Conservation (phyloP, 352 stramenopile species). For the Aphanomyces astaci region DNA sequence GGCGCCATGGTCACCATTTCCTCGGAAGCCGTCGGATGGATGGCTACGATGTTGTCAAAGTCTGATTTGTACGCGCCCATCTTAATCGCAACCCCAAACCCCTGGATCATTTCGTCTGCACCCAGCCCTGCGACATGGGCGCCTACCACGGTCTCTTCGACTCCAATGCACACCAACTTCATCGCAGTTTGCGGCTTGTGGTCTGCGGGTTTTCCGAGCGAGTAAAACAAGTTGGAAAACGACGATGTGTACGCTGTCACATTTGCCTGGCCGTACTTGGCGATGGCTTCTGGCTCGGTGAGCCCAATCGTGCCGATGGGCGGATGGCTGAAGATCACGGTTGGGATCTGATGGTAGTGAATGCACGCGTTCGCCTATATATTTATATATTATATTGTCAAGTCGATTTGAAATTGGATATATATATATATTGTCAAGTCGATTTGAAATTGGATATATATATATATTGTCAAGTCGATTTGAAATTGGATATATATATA, state of each 20-base stretch:
- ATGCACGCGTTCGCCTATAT: slow-evolving; percentile 36
- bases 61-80: slow-evolving; percentile 96
- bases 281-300: slow-evolving; percentile 85
- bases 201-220: slow-evolving; percentile 55
- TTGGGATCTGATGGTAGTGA: slow-evolving; percentile 90
- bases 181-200: slow-evolving; percentile 90
- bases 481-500: too few species aligned
- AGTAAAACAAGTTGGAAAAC: slow-evolving; percentile 96
- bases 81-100: slow-evolving; percentile 96
- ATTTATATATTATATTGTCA: too few species aligned
- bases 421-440: too few species aligned
- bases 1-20: slow-evolving; percentile 92
- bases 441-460: too few species aligned
- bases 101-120: slow-evolving; percentile 97
- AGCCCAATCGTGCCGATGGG: slow-evolving; percentile 92
- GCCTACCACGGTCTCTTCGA: slow-evolving; percentile 89
- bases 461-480: too few species aligned
- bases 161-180: slow-evolving; percentile 88
- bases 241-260: slow-evolving; percentile 90
- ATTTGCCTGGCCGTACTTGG: slow-evolving; percentile 82
- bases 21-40: slow-evolving; percentile 93
- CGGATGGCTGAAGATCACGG: slow-evolving; percentile 94
- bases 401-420: too few species aligned
- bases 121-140: slow-evolving; percentile 92
- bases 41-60: slow-evolving; percentile 92